Base-by-base conservation (phyloP, 176 grass and related monocot species). In the Oryza meyeriana region DNA sequence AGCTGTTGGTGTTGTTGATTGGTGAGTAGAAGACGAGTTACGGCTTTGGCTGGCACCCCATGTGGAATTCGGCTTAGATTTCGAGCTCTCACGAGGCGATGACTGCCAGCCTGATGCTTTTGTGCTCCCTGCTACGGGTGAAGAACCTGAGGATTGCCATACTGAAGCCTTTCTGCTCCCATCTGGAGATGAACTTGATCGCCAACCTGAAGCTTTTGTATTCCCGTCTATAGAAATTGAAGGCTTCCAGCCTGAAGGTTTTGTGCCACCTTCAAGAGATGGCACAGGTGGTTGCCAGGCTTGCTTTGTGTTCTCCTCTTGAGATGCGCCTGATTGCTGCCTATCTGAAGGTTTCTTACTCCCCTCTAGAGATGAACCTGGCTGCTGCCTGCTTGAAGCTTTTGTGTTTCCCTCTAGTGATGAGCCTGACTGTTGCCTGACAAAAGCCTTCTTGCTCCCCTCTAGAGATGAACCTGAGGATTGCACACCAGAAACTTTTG, bases 21-120 rank as follows among this genome's bases (percentile, higher is more conserved):
- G 74, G 35, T 86, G 88, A 66, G 61, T 75, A 27, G 94, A 62
- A 73, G 71, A 74, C 1, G 50, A 66, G 70, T 81, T 86, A 40
- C 76, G 81, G 64, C 35, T 80, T 75, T 85, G 66, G 18, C 32
- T 50, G 5, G 62, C 61, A 79, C 66, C 74, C 61, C 42, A 84
- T 33, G 38, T 55, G 64, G 76, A 71, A 84, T 77, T 78, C 39
- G 31, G 36, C 78, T 82, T 88, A 61, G 44, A 28, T 78, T 82
- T 88, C 48, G 44, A 39, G 76, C 55, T 85, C 74, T 91, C 81
- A 41, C 74, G 81, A 57, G 52, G 77, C 55, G 85, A 87, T 2
- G 81, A 39, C 83, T 52, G 64, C 64, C 59, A 77, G 55, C 85
- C 64, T 57, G 85, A 77, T 69, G 63, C 20, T 81, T 76, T 78